Percentiles rank a stretch among this genome's conserved stretches.
Conservation (phyloP, 1,284 basidiomycete genomes). For the Veloboletus limbatus region DNA sequence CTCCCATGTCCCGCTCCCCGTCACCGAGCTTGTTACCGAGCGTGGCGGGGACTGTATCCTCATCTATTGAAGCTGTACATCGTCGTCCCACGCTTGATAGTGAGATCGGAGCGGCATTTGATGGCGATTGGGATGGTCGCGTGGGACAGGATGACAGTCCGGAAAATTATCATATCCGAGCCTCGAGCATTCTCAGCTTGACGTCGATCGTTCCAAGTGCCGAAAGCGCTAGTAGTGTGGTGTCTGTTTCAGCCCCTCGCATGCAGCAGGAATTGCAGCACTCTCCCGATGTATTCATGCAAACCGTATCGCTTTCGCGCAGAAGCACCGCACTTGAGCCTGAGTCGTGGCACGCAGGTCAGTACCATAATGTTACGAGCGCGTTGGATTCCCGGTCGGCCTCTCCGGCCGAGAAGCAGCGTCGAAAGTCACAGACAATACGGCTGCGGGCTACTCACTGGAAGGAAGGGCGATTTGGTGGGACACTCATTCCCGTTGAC, state of each 20-base stretch:
- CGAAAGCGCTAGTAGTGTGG: conserved; percentile 5
- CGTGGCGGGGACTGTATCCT: conserved; percentile 7
- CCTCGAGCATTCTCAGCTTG: conserved; percentile 24
- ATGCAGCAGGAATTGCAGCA: conserved; percentile 2
- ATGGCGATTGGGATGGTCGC: conserved; percentile 21
- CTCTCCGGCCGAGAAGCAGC: conserved; percentile 27
- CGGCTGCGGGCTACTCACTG: conserved; percentile 44
- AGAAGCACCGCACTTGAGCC: conserved; percentile 4
- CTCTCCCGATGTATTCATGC: conserved; percentile 4
- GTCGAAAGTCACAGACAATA: conserved; percentile 44
- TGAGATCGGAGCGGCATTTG: conserved; percentile 30
- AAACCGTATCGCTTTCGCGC: conserved; percentile 8
- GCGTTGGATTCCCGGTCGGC: conserved; percentile 1
- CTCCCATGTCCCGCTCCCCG: conserved; percentile 19
- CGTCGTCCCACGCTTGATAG: conserved; percentile 31
- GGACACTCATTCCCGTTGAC: conserved; percentile 26
- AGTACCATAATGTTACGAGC: background rate
- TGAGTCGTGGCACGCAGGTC: conserved; percentile 13
- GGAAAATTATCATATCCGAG: conserved; percentile 18
- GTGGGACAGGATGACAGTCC: conserved; percentile 5
- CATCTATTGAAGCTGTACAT: conserved; percentile 4
- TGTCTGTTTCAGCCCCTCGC: conserved; percentile 9
- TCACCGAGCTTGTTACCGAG: conserved; percentile 18
- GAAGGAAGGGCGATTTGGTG: conserved; percentile 43
- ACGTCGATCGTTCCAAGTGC: conserved; percentile 12